phyloP scores from a whole-genome alignment of 352 stramenopile genomes.

The Globisporangium paroecandrum region DNA sequence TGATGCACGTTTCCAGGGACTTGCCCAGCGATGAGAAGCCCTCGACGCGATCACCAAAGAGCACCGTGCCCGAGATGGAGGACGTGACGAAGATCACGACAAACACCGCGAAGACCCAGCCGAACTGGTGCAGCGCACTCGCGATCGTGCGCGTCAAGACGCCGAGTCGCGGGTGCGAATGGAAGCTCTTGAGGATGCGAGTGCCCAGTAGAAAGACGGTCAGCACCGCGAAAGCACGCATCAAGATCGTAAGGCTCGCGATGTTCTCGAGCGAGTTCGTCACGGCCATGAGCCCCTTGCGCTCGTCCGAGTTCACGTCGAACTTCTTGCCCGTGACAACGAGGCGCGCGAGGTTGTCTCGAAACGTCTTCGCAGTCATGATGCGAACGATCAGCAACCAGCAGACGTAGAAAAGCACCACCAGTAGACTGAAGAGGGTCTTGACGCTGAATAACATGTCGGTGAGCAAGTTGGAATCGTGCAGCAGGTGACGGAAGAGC shows the following conservation, averaged over 20 bases:
- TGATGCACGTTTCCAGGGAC: slow-evolving; percentile 53
- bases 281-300: slow-evolving; percentile 22
- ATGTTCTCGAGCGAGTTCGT: slow-evolving; percentile 23
- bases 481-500: neutral
- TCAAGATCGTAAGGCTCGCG: slow-evolving; percentile 25
- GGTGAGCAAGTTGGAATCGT: neutral
- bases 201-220: slow-evolving; percentile 34
- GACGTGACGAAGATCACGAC: slow-evolving; percentile 57
- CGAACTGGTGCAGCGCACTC: slow-evolving; percentile 44
- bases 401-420: slow-evolving; percentile 31
- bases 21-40: slow-evolving; percentile 40
- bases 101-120: slow-evolving; percentile 55
- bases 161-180: slow-evolving; percentile 51
- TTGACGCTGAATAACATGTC: neutral
- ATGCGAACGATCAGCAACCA: slow-evolving; percentile 32
- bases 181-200: slow-evolving; percentile 46
- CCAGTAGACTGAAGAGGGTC: slow-evolving; percentile 11
- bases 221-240: slow-evolving; percentile 31
- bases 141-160: slow-evolving; percentile 56
- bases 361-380: slow-evolving; percentile 43
- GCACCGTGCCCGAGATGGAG: slow-evolving; percentile 36
- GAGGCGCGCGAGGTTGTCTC: slow-evolving; percentile 36
- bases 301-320: slow-evolving; percentile 27
- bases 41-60: slow-evolving; percentile 56
- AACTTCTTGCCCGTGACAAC: slow-evolving; percentile 35